Evolutionary conservation across 805 yeast genomes (phyloP).

Genomic region (Ogataea chonburiensis): DNA sequence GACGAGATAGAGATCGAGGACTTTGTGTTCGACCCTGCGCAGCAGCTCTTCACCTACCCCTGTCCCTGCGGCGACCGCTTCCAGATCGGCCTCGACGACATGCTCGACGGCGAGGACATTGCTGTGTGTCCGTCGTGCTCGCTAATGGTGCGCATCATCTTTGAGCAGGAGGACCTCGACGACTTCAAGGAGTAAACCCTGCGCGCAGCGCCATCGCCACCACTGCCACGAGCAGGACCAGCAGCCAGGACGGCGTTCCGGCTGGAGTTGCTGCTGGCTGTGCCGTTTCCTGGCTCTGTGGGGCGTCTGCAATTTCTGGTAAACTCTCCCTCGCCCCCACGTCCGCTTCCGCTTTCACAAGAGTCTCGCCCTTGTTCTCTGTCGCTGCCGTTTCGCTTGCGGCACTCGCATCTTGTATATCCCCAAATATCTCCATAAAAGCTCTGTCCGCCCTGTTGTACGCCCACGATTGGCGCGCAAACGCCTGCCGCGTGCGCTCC

Average conservation of each 20-base stretch:
- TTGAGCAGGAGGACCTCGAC: conserved; percentile 61
- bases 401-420: conserved; percentile 25
- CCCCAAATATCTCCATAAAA: conserved; percentile 67
- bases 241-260: conserved; percentile 7
- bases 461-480: conserved; percentile 58
- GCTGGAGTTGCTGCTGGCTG: conserved; percentile 1
- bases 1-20: conserved; percentile 98
- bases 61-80: conserved; percentile 98
- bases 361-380: conserved; percentile 4
- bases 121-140: conserved; percentile 98
- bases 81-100: conserved; percentile 80
- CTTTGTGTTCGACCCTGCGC: conserved; percentile 83
- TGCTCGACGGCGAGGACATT: conserved; percentile 85
- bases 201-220: conserved; percentile 19
- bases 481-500: conserved; percentile 50
- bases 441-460: conserved; percentile 59
- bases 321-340: conserved; percentile 38
- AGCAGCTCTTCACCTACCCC: conserved; percentile 85
- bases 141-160: conserved; percentile 86
- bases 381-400: conserved; percentile 17
- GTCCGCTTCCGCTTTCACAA: conserved; percentile 2
- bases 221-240: conserved; percentile 19
- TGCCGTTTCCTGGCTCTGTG: conserved; percentile 15
- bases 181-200: conserved; percentile 38
- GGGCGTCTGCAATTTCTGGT: conserved; percentile 72